A percentile compares a stretch with the other conserved stretches of the same genome.
phyloP scores from a whole-genome alignment of 1,139 yeast species.

The Candida tropicalis region DNA sequence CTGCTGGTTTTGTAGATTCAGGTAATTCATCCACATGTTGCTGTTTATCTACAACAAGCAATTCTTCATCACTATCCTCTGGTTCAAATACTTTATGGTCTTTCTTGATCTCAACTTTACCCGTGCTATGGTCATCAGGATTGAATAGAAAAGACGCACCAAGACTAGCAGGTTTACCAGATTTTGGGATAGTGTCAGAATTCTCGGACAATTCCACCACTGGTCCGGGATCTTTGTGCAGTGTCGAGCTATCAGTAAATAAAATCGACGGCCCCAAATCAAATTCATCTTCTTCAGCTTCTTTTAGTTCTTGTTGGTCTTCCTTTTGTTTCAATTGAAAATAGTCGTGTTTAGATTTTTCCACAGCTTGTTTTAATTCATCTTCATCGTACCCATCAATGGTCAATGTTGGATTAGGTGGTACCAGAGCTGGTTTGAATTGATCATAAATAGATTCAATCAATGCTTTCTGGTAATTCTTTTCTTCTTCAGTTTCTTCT shows the following conservation, averaged over 20 bases:
- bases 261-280: constrained; percentile 18
- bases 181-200: not conserved
- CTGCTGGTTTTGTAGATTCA: constrained; percentile 9
- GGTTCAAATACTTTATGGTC: constrained; percentile 12
- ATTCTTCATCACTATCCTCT: constrained; percentile 15
- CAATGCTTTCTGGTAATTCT: constrained; percentile 33
- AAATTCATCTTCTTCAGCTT: constrained; percentile 9
- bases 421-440: constrained; percentile 15
- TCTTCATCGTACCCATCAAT: constrained; percentile 25
- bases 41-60: constrained; percentile 3
- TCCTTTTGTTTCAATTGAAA: constrained; percentile 23
- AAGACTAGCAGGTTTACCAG: constrained; percentile 2
- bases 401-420: constrained; percentile 2
- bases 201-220: no score
- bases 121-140: constrained; percentile 11
- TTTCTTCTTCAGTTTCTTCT: constrained; percentile 31
- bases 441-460: constrained; percentile 42
- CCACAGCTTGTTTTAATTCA: constrained; percentile 50
- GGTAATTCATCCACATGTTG: not conserved
- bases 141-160: constrained; percentile 15
- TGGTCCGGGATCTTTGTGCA: not conserved
- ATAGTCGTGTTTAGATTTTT: constrained; percentile 45
- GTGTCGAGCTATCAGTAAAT: constrained; percentile 10
- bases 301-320: no score
- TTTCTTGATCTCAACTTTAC: constrained; percentile 8